Base-by-base conservation (phyloP, 1,284 basidiomycete species). In the Malassezia psittaci region DNA sequence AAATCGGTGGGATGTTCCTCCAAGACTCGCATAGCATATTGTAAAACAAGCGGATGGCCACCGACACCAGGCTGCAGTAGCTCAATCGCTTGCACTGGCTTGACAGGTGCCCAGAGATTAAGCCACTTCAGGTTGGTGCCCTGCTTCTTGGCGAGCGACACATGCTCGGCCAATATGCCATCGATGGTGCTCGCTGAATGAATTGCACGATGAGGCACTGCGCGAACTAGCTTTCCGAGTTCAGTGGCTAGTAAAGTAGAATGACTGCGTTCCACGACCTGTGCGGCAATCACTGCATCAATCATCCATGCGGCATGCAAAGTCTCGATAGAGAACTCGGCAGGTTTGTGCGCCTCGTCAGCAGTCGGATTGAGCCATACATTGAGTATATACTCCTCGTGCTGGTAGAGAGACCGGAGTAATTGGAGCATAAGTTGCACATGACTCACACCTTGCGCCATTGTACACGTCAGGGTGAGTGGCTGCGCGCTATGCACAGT, bases 21-120 rank as follows among this genome's bases (percentile, higher is more conserved):
- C 40, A 99, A 79, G 1, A 91, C 88, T 46, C 91, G 83, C 79
- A 98, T 90, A 0, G 93, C 91, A 75, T 96, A 98, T 83, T 99
- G 94, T 33, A 98, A 78, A 37, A 96, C 77, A 38, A 90, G 75
- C 0, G 91, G 86, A 67, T 96, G 84, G 16, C 50, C 61, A 54
- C 84, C 56, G 52, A 66, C 68, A 38, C 62, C 60, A 1, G 69
- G 66, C 49, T 66, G 62, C 63, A 74, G 71, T 9, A 71, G 63
- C 19, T 62, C 52, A 48, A 74, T 63, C 11, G 66, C 65, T 37
- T 68, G 64, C 13, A 96, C 82, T 0, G 94, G 91, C 2, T 91
- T 84, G 6, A 93, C 85, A 24, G 90, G 83, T 1, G 84, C 83
- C 90, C 90, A 96, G 35, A 93, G 79, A 10, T 88, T 78, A 15